Base-by-base conservation (phyloP, 345 rosid genomes). In the Rhizophora mangle region DNA sequence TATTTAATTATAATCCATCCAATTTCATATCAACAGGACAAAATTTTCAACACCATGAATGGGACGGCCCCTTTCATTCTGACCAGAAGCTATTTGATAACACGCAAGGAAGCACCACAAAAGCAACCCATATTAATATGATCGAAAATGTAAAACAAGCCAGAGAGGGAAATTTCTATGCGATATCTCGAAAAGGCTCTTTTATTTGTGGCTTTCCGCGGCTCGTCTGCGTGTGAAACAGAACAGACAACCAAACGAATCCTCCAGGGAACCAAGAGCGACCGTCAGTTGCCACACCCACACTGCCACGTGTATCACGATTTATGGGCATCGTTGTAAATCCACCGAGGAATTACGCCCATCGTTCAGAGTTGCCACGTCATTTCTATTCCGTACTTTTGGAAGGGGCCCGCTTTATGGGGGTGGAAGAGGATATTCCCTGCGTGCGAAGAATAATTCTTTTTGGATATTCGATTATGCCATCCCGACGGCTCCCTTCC, bases 391-490 rank as follows among this genome's bases (percentile, higher is more conserved):
- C 32, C 6, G 32, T 31, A 31, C 32, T 24, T 3, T 31, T 1
- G 37, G 37, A 34, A 34, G 37, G 9, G 37, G 37, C 37, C 37
- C 6, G 18, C 3, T 3, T 8, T 8, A 20, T 8, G 30, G 4
- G 0, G 61, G 1, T 32, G 34, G 34, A 31, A 5, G 27, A 32
- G 83, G 21, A 78, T 78, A 75, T 80, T 1, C 79, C 60, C 52
- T 47, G 30, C 31, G 8, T 1, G 69, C 39, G 19, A 1, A 47
- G 86, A 52, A 83, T 79, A 43, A 73, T 79, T 64, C 85, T 8
- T 46, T 47, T 10, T 22, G 84, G 78, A 79, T 82, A 85, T 85
- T 58, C 89, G 85, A 75, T 83, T 85, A 82, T 83, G 74, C 85
- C 5, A 51, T 62, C 18, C 65, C 7, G 37, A 9, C 7, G 37